Conservation (phyloP, 331 rosid genomes). For the Telfairia occidentalis region DNA sequence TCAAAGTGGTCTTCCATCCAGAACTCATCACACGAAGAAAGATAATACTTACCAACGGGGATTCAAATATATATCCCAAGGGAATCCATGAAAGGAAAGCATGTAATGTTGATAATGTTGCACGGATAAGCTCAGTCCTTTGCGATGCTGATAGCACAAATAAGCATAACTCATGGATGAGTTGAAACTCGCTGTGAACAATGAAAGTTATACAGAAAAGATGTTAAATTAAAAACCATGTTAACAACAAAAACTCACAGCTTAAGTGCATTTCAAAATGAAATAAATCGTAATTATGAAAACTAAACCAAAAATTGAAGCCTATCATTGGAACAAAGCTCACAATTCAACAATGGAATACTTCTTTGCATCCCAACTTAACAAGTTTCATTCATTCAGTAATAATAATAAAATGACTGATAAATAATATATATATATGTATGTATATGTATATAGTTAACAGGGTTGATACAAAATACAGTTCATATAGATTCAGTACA, state of each 20-base stretch:
- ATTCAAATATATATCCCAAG: constrained; percentile 90
- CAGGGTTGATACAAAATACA: neutral
- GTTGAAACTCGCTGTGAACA: constrained; percentile 87
- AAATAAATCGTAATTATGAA: neutral
- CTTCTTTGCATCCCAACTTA: neutral
- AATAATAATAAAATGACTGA: neutral
- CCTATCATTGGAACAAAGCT: neutral
- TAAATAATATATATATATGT: neutral
- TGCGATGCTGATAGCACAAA: constrained; percentile 92
- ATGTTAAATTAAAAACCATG: constrained; percentile 12
- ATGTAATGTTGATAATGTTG: constrained; percentile 87
- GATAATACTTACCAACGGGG: constrained; percentile 60
- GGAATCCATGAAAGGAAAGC: constrained; percentile 99
- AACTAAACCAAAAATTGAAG: neutral
- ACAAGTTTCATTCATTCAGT: neutral
- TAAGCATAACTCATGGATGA: constrained; percentile 93
- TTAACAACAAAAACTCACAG: neutral
- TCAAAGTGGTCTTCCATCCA: neutral
- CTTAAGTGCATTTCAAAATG: neutral
- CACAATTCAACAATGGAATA: neutral
- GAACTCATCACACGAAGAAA: neutral
- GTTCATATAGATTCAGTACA: neutral
- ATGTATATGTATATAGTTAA: neutral
- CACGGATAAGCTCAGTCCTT: constrained; percentile 83
- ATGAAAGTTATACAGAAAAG: constrained; percentile 17